phyloP scores from a whole-genome alignment of 2,329 filamentous ascomycete species.

The Magnaporthales sp. region DNA sequence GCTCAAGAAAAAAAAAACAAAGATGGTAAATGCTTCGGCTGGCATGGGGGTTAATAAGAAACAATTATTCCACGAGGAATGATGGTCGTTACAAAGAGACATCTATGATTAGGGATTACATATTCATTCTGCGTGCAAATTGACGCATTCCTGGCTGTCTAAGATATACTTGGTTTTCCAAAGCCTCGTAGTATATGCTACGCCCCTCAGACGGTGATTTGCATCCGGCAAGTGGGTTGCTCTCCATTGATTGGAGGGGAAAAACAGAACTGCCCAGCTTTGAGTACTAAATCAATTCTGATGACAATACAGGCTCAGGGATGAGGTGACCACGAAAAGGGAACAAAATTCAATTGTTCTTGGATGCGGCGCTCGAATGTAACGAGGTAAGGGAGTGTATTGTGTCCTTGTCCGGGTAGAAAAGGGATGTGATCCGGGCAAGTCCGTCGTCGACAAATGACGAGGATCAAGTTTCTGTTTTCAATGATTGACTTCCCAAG shows the following conservation, averaged over 20 bases:
- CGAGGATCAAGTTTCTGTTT: background rate
- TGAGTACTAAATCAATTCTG: background rate
- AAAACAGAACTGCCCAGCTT: background rate
- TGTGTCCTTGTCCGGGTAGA: background rate
- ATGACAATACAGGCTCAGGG: background rate
- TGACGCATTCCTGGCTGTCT: background rate
- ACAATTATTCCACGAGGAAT: background rate
- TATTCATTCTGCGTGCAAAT: background rate
- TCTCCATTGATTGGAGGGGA: background rate
- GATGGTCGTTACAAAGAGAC: background rate
- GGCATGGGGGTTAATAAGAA: background rate
- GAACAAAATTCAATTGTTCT: background rate
- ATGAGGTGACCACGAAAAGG: background rate
- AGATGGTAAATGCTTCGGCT: background rate
- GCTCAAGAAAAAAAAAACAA: background rate
- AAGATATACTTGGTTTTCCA: background rate
- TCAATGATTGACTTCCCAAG: background rate
- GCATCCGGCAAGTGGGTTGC: background rate
- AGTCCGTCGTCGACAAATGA: background rate
- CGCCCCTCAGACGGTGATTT: background rate
- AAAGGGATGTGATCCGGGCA: background rate
- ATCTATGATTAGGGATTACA: background rate
- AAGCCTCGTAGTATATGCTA: background rate
- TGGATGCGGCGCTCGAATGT: background rate
- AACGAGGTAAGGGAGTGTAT: background rate